A percentile compares a stretch with the other conserved stretches of the same genome.
Conservation (phyloP, 2,329 filamentous ascomycete species). For the Phaeosphaeriaceae sp. region DNA sequence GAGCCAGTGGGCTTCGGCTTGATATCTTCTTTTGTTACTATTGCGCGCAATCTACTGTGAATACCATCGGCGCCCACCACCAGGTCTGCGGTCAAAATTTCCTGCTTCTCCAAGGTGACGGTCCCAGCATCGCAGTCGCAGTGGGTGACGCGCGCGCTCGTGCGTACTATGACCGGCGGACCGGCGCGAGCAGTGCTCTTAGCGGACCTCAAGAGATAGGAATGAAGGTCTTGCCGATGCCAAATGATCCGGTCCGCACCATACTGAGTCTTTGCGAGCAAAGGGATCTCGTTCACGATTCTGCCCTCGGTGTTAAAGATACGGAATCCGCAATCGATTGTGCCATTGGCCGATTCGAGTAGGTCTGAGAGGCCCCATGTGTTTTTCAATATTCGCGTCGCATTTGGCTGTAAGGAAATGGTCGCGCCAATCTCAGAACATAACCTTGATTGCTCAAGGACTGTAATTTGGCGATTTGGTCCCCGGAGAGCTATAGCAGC, state of each 20-base stretch:
- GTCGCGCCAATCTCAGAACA: constrained; percentile 50
- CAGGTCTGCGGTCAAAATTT: constrained; percentile 54
- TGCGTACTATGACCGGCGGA: constrained; percentile 47
- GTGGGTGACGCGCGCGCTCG: constrained; percentile 51
- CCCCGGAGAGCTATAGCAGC: constrained; percentile 40
- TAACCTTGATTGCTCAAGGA: constrained; percentile 42
- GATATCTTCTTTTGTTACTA: constrained; percentile 25
- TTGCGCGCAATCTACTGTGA: constrained; percentile 36
- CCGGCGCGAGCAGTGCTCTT: constrained; percentile 38
- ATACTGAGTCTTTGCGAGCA: constrained; percentile 38
- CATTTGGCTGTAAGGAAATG: constrained; percentile 54
- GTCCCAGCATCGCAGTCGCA: constrained; percentile 51
- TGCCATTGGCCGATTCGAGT: constrained; percentile 39
- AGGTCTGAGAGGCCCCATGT: constrained; percentile 38
- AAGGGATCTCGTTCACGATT: constrained; percentile 41
- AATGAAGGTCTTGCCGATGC: constrained; percentile 52
- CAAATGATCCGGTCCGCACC: constrained; percentile 52
- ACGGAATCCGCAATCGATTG: constrained; percentile 47
- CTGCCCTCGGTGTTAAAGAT: constrained; percentile 44
- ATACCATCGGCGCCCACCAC: constrained; percentile 63
- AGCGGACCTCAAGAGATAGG: constrained; percentile 54
- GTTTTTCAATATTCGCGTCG: constrained; percentile 43
- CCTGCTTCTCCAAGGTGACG: constrained; percentile 55
- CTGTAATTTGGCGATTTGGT: constrained; percentile 39
- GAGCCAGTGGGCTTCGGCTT: constrained; percentile 45